Evolutionary conservation across 352 stramenopile species (phyloP).

Genomic region (Phytophthora sp.): DNA sequence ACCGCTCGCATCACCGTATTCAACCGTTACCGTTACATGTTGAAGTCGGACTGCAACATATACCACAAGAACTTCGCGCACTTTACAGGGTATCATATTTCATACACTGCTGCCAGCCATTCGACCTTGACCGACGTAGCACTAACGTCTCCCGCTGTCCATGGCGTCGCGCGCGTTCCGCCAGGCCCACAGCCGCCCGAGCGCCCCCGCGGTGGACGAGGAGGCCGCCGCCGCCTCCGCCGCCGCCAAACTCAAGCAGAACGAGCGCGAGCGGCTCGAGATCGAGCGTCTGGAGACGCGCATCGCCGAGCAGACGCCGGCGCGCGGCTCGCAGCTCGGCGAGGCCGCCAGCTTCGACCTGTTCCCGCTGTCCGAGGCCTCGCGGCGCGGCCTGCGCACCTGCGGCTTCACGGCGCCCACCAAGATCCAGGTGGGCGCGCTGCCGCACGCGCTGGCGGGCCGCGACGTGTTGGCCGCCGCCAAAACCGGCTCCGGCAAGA

Average conservation of each 20-base stretch:
- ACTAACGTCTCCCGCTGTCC: too few relatives aligned
- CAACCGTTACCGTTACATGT: too few relatives aligned
- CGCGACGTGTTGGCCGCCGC: slow-evolving; percentile 93
- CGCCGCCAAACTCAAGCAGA: slow-evolving; percentile 67
- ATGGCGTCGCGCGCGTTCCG: slow-evolving; percentile 44
- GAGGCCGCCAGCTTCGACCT: slow-evolving; percentile 82
- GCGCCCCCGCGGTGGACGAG: slow-evolving; percentile 10
- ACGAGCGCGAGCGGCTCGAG: slow-evolving; percentile 76
- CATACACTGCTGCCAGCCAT: too few relatives aligned
- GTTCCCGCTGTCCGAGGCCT: slow-evolving; percentile 86
- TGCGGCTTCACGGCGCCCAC: slow-evolving; percentile 89
- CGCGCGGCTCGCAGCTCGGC: slow-evolving; percentile 78
- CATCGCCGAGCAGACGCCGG: slow-evolving; percentile 76
- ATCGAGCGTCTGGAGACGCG: slow-evolving; percentile 65
- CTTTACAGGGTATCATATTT: too few relatives aligned
- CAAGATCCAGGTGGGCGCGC: slow-evolving; percentile 87
- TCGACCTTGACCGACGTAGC: too few relatives aligned
- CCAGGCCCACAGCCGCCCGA: slow-evolving; percentile 27
- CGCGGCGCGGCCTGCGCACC: slow-evolving; percentile 66
- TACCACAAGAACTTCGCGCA: too few relatives aligned
- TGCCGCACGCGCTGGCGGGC: slow-evolving; percentile 88
- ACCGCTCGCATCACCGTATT: not conserved
- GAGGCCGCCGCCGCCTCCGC: slow-evolving; percentile 21
- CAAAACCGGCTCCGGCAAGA: slow-evolving; percentile 96
- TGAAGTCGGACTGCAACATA: slow-evolving; percentile 24